A percentile compares a stretch with the other conserved stretches of the same genome.
Conservation (phyloP, 2,329 filamentous ascomycete genomes). For the Pseudogymnoascus sp. region DNA sequence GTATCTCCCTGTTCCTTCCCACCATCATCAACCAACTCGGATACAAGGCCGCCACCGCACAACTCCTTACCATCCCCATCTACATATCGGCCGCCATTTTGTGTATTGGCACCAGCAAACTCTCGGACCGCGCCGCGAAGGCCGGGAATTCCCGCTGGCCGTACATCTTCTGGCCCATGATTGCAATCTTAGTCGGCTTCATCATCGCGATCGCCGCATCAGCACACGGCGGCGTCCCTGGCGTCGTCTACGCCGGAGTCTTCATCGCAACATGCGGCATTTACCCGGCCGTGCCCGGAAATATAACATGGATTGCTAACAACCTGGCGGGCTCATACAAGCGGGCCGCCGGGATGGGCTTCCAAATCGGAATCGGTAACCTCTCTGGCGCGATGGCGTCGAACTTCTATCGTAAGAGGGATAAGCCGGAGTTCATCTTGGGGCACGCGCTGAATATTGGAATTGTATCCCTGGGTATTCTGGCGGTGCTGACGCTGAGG, state of each 20-base stretch:
- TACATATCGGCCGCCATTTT: slow-evolving; percentile 57
- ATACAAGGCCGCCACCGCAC: slow-evolving; percentile 43
- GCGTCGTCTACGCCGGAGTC: slow-evolving; percentile 38
- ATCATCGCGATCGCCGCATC: slow-evolving; percentile 38
- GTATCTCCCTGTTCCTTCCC: slow-evolving; percentile 36
- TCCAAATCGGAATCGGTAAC: slow-evolving; percentile 57
- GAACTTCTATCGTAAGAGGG: slow-evolving; percentile 57
- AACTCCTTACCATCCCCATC: slow-evolving; percentile 44
- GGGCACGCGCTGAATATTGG: slow-evolving; percentile 44
- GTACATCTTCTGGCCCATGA: slow-evolving; percentile 48
- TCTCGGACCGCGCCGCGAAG: slow-evolving; percentile 48
- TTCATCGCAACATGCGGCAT: slow-evolving; percentile 39
- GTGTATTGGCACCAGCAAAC: slow-evolving; percentile 45
- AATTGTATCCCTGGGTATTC: slow-evolving; percentile 40
- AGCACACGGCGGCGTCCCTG: slow-evolving; percentile 28
- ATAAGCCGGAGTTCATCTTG: slow-evolving; percentile 42
- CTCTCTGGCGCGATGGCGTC: slow-evolving; percentile 58
- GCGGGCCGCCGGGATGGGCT: slow-evolving; percentile 54
- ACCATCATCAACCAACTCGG: slow-evolving; percentile 43
- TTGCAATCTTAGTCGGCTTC: slow-evolving; percentile 49
- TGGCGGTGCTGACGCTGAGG: slow-evolving; percentile 35
- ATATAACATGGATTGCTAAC: slow-evolving; percentile 48
- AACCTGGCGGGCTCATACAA: slow-evolving; percentile 50
- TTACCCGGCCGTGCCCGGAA: slow-evolving; percentile 37
- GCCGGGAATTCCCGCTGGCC: slow-evolving; percentile 34